A percentile compares a stretch with the other conserved stretches of the same genome.
These are phyloP conservation scores for Papiliotrema terrestris DNA, from an alignment of 1,284 basidiomycete genomes.

Conservation along the genomic window DNA sequence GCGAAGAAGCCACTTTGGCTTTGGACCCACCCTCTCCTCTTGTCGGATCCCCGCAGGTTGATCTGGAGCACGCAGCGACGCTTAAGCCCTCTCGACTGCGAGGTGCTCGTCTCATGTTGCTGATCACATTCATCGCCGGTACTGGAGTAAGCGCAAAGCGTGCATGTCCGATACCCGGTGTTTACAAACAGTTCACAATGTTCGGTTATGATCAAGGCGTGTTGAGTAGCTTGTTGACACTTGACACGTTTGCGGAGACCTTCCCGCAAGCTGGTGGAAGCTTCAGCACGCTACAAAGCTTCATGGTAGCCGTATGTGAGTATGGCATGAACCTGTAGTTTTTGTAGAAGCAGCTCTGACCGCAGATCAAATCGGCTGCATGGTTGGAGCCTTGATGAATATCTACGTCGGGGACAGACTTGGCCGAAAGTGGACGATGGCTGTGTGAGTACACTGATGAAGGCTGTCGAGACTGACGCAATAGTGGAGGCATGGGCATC, in stretches of 20 bases:
- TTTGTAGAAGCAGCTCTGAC: background rate
- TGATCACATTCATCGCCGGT: constrained; percentile 5
- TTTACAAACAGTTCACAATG: constrained; percentile 8
- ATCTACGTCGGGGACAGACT: constrained; percentile 46
- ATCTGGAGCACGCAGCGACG: background rate
- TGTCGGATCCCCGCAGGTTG: background rate
- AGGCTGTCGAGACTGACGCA: background rate
- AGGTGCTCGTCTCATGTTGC: background rate
- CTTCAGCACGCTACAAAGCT: constrained; percentile 34
- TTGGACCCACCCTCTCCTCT: too few relatives aligned
- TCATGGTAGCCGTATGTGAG: constrained; percentile 41
- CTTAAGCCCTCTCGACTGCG: background rate
- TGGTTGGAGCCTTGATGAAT: constrained; percentile 46
- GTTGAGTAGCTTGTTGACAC: constrained; percentile 43
- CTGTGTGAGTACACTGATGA: constrained; percentile 6
- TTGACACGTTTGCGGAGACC: constrained; percentile 22
- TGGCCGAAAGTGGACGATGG: constrained; percentile 33
- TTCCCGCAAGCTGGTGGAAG: constrained; percentile 30
- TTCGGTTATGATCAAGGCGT: constrained; percentile 31
- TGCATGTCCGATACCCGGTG: background rate
- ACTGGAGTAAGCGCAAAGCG: background rate
- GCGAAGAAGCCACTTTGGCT: too few relatives aligned
- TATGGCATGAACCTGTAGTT: constrained; percentile 1
- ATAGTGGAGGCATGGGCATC: constrained; percentile 40
- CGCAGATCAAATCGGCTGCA: constrained; percentile 44